Percentiles rank a stretch among this genome's conserved stretches.
phyloP scores from a whole-genome alignment of 2,329 filamentous ascomycete genomes.

The Epichloe festucae region DNA sequence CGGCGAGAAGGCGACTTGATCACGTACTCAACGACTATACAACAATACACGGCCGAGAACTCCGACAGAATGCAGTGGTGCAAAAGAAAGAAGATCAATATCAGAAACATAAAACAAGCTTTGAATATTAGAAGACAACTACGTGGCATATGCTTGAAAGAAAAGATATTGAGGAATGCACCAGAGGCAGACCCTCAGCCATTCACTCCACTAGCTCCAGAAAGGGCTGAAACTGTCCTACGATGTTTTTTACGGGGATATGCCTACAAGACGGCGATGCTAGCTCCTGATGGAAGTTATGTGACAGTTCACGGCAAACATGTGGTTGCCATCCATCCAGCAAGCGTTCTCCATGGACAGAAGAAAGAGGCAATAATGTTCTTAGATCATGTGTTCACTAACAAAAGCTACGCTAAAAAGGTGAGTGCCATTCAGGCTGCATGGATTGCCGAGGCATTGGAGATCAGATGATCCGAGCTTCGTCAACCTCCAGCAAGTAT shows the following conservation, averaged over 20 bases:
- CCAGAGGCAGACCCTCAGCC: conserved; percentile 40
- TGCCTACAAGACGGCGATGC: conserved; percentile 44
- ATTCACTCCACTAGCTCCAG: conserved; percentile 40
- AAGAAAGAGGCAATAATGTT: conserved; percentile 58
- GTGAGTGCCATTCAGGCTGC: conserved; percentile 47
- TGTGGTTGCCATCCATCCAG: conserved; percentile 47
- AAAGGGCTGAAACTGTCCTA: conserved; percentile 39
- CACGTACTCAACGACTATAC: conserved; percentile 50
- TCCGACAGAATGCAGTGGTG: conserved; percentile 45
- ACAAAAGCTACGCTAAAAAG: conserved; percentile 56
- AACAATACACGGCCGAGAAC: conserved; percentile 45
- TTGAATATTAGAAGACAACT: conserved; percentile 50
- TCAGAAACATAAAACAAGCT: conserved; percentile 49
- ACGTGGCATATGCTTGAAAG: conserved; percentile 39
- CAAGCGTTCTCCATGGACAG: conserved; percentile 47
- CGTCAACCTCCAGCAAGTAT: background rate
- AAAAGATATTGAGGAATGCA: conserved; percentile 33
- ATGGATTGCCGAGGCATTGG: conserved; percentile 43
- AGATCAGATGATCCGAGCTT: conserved; percentile 8
- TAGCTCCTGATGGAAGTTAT: conserved; percentile 48
- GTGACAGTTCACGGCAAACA: conserved; percentile 47
- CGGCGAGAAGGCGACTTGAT: conserved; percentile 53
- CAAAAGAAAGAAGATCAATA: conserved; percentile 41
- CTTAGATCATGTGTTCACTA: conserved; percentile 52
- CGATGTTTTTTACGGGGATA: conserved; percentile 52